Evolutionary conservation across 257 asterid genomes (phyloP).

Genomic region (Haberlea rhodopensis): DNA sequence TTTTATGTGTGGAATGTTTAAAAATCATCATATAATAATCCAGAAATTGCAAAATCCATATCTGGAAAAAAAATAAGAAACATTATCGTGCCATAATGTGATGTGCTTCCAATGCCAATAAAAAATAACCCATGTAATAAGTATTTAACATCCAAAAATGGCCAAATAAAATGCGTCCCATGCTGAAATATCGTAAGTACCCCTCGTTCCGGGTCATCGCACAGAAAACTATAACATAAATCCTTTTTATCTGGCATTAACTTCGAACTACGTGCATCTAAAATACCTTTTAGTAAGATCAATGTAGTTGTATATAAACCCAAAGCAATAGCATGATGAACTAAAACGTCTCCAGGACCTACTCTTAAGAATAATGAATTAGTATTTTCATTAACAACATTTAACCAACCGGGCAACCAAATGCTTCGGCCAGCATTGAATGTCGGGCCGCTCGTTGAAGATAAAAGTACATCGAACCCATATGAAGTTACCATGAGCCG

Average conservation of each 20-base stretch:
- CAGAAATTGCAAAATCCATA: too few relatives aligned
- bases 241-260: background rate
- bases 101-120: too few relatives aligned
- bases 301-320: background rate
- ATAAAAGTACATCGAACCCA: too few relatives aligned
- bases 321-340: constrained; percentile 4
- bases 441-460: too few relatives aligned
- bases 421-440: too few relatives aligned
- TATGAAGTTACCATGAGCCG: too few relatives aligned
- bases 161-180: background rate
- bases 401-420: constrained; percentile 15
- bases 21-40: too few relatives aligned
- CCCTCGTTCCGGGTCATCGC: constrained; percentile 1
- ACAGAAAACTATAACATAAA: constrained; percentile 1
- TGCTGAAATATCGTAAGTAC: background rate
- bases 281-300: background rate
- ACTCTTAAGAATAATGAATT: constrained; percentile 23
- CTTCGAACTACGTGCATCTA: background rate
- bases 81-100: too few relatives aligned
- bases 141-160: too few relatives aligned
- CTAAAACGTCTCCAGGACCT: constrained; percentile 8
- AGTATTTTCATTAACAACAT: constrained; percentile 11
- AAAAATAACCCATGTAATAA: too few relatives aligned
- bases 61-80: too few relatives aligned
- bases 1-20: too few relatives aligned